phyloP scores from a whole-genome alignment of 2,329 filamentous ascomycete species.

The Beauveria varroae region DNA sequence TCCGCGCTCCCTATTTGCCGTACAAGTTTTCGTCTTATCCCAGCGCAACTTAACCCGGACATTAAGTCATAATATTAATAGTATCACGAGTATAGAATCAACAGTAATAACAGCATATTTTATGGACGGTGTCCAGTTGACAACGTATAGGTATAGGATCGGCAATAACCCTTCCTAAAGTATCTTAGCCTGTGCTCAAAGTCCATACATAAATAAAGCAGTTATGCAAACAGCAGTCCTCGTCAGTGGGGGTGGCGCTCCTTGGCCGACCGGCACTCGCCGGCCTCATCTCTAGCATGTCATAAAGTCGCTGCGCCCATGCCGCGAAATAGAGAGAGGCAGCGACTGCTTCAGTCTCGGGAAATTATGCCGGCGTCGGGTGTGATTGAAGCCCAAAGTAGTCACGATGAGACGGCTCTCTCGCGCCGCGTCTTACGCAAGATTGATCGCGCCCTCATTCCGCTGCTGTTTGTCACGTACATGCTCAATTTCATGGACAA shows the following conservation, averaged over 20 bases:
- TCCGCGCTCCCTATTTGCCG: too few relatives aligned
- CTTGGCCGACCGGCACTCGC: not conserved
- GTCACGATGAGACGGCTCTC: slow-evolving; percentile 14
- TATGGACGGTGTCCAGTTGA: too few relatives aligned
- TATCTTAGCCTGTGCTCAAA: too few relatives aligned
- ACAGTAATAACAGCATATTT: too few relatives aligned
- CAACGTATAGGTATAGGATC: too few relatives aligned
- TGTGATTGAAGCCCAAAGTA: not conserved
- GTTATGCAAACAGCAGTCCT: not conserved
- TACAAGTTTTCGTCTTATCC: too few relatives aligned
- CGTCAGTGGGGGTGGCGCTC: not conserved
- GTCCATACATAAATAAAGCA: too few relatives aligned
- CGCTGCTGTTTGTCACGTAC: slow-evolving; percentile 50
- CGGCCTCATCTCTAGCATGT: not conserved
- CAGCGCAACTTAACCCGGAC: too few relatives aligned
- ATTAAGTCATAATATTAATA: too few relatives aligned
- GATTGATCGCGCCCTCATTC: slow-evolving; percentile 48
- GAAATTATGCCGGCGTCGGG: not conserved
- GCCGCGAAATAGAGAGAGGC: not conserved
- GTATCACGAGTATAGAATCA: too few relatives aligned
- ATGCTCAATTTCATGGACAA: slow-evolving; percentile 58
- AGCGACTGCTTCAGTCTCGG: not conserved
- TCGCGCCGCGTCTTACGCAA: slow-evolving; percentile 39
- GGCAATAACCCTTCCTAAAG: too few relatives aligned
- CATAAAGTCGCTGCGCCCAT: not conserved